Evolutionary conservation across 768 basidiomycete genomes (phyloP).

Genomic region (Lentinus tigrinus): DNA sequence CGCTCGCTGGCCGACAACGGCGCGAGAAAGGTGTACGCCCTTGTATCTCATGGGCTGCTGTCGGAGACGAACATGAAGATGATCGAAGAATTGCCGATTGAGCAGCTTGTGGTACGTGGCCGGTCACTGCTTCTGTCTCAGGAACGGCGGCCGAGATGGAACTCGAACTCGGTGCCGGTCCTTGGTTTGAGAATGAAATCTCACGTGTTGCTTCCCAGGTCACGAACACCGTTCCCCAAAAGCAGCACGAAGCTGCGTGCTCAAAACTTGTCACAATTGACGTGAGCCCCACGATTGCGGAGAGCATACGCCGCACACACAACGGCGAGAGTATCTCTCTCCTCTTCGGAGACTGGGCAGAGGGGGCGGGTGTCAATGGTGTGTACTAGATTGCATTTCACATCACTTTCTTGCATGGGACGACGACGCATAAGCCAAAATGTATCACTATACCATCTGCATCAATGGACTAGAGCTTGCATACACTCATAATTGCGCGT

Average conservation of each 20-base stretch:
- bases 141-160: not conserved
- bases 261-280: constrained; percentile 88
- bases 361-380: constrained; percentile 32
- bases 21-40: constrained; percentile 79
- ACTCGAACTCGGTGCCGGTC: not conserved
- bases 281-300: constrained; percentile 88
- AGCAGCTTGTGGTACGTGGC: constrained; percentile 81
- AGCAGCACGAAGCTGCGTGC: constrained; percentile 55
- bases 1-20: constrained; percentile 88
- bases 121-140: not conserved
- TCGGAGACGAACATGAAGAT: constrained; percentile 71
- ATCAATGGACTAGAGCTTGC: constrained; percentile 17
- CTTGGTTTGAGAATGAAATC: not conserved
- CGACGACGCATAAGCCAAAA: constrained; percentile 15
- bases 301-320: constrained; percentile 93
- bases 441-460: constrained; percentile 14
- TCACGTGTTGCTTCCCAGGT: constrained; percentile 49
- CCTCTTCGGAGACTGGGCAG: constrained; percentile 82
- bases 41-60: constrained; percentile 90
- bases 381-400: constrained; percentile 18
- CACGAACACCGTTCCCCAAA: constrained; percentile 93
- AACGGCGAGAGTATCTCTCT: constrained; percentile 92
- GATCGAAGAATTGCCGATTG: constrained; percentile 72
- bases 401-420: constrained; percentile 10
- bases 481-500: not conserved